Evolutionary conservation across 495 filamentous ascomycete genomes (phyloP), one percentile per base, ranked within the genome.

Genomic region (Delitschia confertaspora): DNA sequence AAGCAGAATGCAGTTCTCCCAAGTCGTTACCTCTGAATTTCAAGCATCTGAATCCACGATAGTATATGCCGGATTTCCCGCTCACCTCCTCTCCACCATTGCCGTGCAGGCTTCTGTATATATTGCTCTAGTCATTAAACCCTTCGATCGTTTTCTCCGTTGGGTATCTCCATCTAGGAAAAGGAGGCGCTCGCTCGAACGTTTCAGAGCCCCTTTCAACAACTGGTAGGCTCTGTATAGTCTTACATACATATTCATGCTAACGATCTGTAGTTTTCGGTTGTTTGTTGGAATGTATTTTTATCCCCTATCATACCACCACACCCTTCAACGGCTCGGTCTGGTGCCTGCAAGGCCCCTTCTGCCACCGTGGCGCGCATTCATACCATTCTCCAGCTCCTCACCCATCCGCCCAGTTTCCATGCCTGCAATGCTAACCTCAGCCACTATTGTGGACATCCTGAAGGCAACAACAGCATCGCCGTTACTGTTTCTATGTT

Each of bases 251-350:
- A 14, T 31, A 14, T n/a, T 14, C 16, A 34, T 2, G 22, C 40
- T 39, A 21, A 45, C 14, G 7, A 4, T 17, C 7, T 17, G 20
- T 21, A 50, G 51, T 18, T 38, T 50, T 25, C 42, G 46, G 10
- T 8, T 47, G 36, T 13, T 24, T 5, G 27, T 50, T 8, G 46
- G 50, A 23, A 14, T 50, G 10, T 19, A 24, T 10, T 42, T 50
- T 18, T 55, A 42, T 27, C 51, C 51, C 3, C 35, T 55, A 3
- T 36, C 27, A 4, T 50, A 55, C 42, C 46, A 55, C 39, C n/a
- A 32, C 8, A 37, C 10, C 20, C 32, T 55, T 14, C 51, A 55
- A 35, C 35, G 51, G 19, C 46, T 55, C 21, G 45, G 42, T 9
- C 37, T 55, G 7, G 5, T 50, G 9, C 47, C 51, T 1, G 25